phyloP scores from a whole-genome alignment of 192 early-diverging fungal genomes.

The Coemansia sp. region DNA sequence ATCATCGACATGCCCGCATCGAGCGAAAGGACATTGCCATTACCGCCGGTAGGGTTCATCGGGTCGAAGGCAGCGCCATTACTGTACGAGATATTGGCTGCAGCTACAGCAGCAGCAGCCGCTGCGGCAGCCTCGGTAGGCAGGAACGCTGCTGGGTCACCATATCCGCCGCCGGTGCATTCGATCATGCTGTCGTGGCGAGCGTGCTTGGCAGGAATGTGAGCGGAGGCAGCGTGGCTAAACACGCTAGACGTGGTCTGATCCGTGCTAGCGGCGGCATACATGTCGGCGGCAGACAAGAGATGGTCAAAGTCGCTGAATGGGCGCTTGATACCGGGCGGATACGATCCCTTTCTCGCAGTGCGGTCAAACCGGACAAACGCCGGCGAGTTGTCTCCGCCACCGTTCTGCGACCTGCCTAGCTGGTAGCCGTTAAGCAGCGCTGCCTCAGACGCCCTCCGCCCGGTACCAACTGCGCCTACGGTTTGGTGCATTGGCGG shows the following conservation, averaged over 20 bases:
- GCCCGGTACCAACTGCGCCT: not conserved
- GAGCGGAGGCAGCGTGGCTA: constrained; percentile 8
- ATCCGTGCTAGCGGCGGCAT: constrained; percentile 7
- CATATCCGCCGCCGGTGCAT: not conserved
- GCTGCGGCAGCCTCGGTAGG: constrained; percentile 18
- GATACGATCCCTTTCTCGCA: constrained; percentile 31
- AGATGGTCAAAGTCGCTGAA: constrained; percentile 49
- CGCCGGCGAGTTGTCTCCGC: not conserved
- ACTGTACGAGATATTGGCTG: constrained; percentile 30
- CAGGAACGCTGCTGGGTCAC: not conserved
- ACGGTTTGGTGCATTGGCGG: not conserved
- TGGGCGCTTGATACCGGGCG: constrained; percentile 41
- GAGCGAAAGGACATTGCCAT: constrained; percentile 6
- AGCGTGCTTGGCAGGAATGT: constrained; percentile 28
- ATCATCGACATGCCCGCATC: constrained; percentile 28
- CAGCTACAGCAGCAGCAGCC: constrained; percentile 32
- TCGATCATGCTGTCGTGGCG: constrained; percentile 37
- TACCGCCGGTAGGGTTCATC: constrained; percentile 18
- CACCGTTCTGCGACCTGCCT: constrained; percentile 11
- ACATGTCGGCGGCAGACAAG: constrained; percentile 47
- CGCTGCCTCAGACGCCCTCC: constrained; percentile 24
- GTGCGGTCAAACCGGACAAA: constrained; percentile 1
- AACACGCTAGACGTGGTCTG: constrained; percentile 10
- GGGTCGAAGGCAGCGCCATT: constrained; percentile 26
- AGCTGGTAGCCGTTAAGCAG: constrained; percentile 32